These are phyloP conservation scores for Eremochloa ophiuroides DNA, from an alignment of 176 grass and related monocot species.

Conservation along the genomic window DNA sequence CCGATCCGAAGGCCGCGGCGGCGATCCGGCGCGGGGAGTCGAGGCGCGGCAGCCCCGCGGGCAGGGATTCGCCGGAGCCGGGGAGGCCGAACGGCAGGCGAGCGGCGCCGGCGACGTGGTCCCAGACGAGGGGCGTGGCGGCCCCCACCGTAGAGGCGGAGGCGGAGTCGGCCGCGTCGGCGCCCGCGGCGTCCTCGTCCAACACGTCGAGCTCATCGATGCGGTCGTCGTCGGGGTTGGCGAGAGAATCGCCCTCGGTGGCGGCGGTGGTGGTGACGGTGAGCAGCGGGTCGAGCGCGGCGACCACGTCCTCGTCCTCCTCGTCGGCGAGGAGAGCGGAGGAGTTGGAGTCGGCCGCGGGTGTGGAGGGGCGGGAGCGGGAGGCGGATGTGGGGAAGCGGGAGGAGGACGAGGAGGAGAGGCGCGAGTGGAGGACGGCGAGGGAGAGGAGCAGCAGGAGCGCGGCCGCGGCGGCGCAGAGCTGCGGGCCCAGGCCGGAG, in stretches of 20 bases:
- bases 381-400: constrained; percentile 20
- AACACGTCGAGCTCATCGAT: constrained; percentile 90
- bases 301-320: constrained; percentile 20
- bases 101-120: constrained; percentile 70
- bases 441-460: constrained; percentile 85
- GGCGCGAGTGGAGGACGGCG: constrained; percentile 74
- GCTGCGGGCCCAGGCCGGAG: constrained; percentile 58
- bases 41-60: constrained; percentile 6
- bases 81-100: constrained; percentile 71
- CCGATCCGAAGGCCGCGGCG: constrained; percentile 64
- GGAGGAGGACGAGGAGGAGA: constrained; percentile 41
- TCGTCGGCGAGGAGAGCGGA: constrained; percentile 38
- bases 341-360: constrained; percentile 10
- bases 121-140: constrained; percentile 60
- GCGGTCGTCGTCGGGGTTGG: constrained; percentile 51
- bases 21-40: constrained; percentile 18
- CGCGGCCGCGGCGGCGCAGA: constrained; percentile 60
- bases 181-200: constrained; percentile 44
- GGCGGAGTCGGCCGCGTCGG: constrained; percentile 25
- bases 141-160: background rate
- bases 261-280: constrained; percentile 13
- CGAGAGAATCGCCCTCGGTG: background rate
- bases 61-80: constrained; percentile 15
- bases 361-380: constrained; percentile 19
- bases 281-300: constrained; percentile 35